Percentiles rank a stretch among this genome's conserved stretches.
Evolutionary conservation across 257 asterid species (phyloP).

Genomic region (Solanum chilense): DNA sequence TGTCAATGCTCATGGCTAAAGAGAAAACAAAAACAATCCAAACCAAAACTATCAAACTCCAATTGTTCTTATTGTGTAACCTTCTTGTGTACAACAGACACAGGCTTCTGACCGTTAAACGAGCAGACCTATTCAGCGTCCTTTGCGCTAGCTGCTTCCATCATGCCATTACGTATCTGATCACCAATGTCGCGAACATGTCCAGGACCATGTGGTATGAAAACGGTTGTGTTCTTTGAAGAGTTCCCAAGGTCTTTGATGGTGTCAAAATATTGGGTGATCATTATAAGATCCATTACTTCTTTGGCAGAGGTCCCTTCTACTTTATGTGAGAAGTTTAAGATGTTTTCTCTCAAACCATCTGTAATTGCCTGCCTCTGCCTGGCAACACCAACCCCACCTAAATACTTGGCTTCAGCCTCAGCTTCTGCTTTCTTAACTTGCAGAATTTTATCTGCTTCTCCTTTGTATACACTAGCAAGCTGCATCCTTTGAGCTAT

Average conservation of each 20-base stretch:
- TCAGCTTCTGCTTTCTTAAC: constrained; percentile 95
- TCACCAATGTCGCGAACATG: constrained; percentile 88
- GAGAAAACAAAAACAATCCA: background rate
- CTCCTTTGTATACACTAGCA: constrained; percentile 95
- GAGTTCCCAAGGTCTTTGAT: constrained; percentile 85
- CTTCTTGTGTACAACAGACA: background rate
- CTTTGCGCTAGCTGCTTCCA: constrained; percentile 70
- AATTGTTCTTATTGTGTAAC: background rate
- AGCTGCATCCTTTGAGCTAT: constrained; percentile 97
- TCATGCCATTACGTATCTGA: constrained; percentile 85
- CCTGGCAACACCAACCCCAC: constrained; percentile 98
- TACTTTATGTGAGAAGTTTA: constrained; percentile 81
- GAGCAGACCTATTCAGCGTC: background rate
- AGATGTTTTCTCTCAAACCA: constrained; percentile 82
- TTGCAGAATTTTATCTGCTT: constrained; percentile 82
- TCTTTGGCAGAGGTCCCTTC: constrained; percentile 90
- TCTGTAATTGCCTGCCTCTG: constrained; percentile 99
- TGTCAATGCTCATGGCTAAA: background rate
- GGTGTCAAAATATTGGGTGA: constrained; percentile 94
- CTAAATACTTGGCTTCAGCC: constrained; percentile 93
- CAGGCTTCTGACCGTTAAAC: background rate
- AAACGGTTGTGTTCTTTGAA: constrained; percentile 84
- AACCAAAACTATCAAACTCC: background rate
- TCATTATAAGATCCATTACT: constrained; percentile 95
- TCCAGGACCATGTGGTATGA: constrained; percentile 96